Percentiles rank a stretch among this genome's conserved stretches.
Evolutionary conservation across 2,329 filamentous ascomycete species (phyloP).

Genomic region (Helotiales sp.): DNA sequence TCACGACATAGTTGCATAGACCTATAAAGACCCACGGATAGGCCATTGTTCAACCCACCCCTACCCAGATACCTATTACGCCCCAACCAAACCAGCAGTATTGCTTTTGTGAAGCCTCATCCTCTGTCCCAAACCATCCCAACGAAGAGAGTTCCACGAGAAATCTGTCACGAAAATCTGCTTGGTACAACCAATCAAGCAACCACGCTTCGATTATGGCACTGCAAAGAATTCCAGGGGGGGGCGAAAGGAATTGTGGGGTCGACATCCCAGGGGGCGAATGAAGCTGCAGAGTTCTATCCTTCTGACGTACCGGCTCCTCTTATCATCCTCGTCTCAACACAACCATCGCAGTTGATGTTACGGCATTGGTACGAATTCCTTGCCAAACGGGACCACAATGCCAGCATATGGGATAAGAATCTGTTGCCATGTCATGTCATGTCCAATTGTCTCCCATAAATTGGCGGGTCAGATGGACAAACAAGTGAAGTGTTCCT

Average conservation of each 20-base stretch:
- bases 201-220: not conserved
- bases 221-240: not conserved
- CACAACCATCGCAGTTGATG: slow-evolving; percentile 1
- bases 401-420: not conserved
- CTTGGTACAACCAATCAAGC: slow-evolving; percentile 1
- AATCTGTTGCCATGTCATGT: not conserved
- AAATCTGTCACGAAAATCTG: not conserved
- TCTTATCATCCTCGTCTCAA: not conserved
- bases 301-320: slow-evolving; percentile 1
- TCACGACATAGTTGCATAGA: slow-evolving; percentile 10
- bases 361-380: not conserved
- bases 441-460: not conserved
- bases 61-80: no score
- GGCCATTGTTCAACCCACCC: not conserved
- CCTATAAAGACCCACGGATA: slow-evolving; percentile 7
- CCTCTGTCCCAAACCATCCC: not conserved
- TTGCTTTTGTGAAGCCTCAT: slow-evolving; percentile 1
- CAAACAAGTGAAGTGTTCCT: not conserved
- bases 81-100: not conserved
- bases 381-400: not conserved
- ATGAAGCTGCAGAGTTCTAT: not conserved
- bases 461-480: not conserved
- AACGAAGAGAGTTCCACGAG: not conserved
- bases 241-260: not conserved
- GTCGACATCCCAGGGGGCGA: not conserved